These are phyloP conservation scores for Auxenochlorella pyrenoidosa DNA, from an alignment of 139 green algal genomes.

Conservation along the genomic window DNA sequence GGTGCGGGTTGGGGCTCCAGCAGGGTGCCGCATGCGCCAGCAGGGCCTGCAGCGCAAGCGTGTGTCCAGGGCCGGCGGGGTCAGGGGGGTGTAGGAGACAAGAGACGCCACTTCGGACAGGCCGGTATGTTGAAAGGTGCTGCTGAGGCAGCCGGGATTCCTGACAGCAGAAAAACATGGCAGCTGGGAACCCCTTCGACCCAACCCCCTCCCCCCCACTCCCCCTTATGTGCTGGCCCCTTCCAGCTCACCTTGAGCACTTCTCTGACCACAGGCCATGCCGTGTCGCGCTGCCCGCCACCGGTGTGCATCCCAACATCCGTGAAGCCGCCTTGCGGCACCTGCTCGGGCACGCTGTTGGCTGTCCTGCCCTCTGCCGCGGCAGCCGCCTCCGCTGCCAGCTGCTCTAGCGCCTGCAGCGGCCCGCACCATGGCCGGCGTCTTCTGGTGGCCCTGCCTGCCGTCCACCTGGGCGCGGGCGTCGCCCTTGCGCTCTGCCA, in stretches of 20 bases:
- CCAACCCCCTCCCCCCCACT: no score
- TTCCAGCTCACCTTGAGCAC: conserved; percentile 39
- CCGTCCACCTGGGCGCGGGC: not conserved
- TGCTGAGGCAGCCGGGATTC: no score
- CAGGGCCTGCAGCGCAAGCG: not conserved
- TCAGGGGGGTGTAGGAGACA: not conserved
- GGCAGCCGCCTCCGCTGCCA: not conserved
- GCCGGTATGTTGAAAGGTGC: no score
- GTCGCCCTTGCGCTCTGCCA: not conserved
- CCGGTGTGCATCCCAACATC: conserved; percentile 51
- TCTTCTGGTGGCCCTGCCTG: conserved; percentile 35
- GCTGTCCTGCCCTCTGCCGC: not conserved
- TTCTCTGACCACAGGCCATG: conserved; percentile 45
- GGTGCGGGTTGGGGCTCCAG: not conserved
- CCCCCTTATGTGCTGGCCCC: no score
- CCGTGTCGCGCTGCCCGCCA: conserved; percentile 25
- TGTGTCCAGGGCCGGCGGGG: not conserved
- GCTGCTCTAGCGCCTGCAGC: conserved; percentile 8
- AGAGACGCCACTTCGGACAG: no score
- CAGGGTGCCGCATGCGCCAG: not conserved
- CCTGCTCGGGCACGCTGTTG: not conserved
- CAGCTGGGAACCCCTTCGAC: no score
- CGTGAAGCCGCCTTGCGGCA: conserved; percentile 37
- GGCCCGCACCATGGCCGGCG: conserved; percentile 17
- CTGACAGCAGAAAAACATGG: no score